These are phyloP conservation scores for Aegilops bicornis DNA, from an alignment of 176 grass and related monocot species.

Conservation along the genomic window DNA sequence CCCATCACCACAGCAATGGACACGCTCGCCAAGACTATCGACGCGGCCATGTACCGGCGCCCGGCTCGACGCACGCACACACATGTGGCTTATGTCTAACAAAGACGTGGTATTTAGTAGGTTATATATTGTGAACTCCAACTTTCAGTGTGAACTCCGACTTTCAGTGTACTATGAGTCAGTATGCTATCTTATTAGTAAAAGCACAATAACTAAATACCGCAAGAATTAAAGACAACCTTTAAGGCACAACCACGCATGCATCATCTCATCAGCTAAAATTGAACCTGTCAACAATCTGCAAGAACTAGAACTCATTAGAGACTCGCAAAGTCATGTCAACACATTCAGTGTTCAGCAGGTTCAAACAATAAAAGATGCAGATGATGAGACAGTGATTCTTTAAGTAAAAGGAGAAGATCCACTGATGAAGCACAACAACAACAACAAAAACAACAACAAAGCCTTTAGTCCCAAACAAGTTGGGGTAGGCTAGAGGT, in stretches of 20 bases:
- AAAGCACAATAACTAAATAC: background rate
- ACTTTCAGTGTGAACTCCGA: too few relatives aligned
- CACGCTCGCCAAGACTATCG: too few relatives aligned
- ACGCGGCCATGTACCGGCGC: too few relatives aligned
- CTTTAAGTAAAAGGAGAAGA: background rate
- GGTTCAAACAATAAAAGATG: background rate
- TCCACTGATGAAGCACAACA: too few relatives aligned
- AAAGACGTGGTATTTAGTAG: background rate
- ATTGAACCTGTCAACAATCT: constrained; percentile 96
- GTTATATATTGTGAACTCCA: too few relatives aligned
- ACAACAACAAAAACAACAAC: too few relatives aligned
- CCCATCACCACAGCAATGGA: too few relatives aligned
- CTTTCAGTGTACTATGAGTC: background rate
- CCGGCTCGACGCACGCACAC: too few relatives aligned
- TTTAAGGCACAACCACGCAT: constrained; percentile 93
- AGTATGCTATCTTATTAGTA: background rate
- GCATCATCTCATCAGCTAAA: constrained; percentile 99
- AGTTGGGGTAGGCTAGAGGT: too few relatives aligned
- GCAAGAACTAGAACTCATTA: constrained; percentile 33
- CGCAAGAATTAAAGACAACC: constrained; percentile 38
- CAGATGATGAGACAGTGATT: background rate
- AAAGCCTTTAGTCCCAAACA: too few relatives aligned
- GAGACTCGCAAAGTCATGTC: background rate
- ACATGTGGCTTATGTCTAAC: too few relatives aligned
- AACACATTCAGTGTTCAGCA: background rate